Evolutionary conservation across 257 asterid genomes (phyloP).

Genomic region (Paulownia fortunei): DNA sequence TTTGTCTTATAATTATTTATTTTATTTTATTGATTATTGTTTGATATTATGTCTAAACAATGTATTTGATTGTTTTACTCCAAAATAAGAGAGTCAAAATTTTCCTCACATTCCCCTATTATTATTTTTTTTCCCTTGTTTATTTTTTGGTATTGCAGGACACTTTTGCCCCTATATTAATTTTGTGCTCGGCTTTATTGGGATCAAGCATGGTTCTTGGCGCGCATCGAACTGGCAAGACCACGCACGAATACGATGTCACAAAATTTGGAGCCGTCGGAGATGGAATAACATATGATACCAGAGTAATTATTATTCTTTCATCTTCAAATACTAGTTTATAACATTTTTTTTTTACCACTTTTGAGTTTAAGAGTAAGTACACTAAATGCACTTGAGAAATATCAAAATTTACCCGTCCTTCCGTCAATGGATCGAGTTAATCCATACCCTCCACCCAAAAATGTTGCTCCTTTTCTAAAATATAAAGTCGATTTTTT

Average conservation of each 20-base stretch:
- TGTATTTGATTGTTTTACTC: no score
- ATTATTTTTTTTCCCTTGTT: background rate
- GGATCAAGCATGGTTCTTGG: constrained; percentile 21
- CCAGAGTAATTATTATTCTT: constrained; percentile 26
- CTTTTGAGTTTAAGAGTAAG: no score
- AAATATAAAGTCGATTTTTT: no score
- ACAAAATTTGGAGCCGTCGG: constrained; percentile 42
- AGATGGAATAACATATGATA: constrained; percentile 38
- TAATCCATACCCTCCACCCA: no score
- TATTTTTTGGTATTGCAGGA: constrained; percentile 16
- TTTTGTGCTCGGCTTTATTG: constrained; percentile 22
- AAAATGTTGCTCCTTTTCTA: no score
- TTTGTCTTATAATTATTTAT: background rate
- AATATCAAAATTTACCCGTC: no score
- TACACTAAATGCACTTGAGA: background rate
- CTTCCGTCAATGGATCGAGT: no score
- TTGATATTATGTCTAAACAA: background rate
- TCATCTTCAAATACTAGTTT: background rate
- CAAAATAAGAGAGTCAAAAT: background rate
- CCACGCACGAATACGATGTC: constrained; percentile 28
- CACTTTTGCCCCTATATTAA: background rate
- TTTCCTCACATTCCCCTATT: background rate
- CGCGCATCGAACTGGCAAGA: background rate
- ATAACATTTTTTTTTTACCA: background rate
- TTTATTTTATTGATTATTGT: background rate